phyloP scores from a whole-genome alignment of 164 flowering plant genomes.

The Annona squamosa region DNA sequence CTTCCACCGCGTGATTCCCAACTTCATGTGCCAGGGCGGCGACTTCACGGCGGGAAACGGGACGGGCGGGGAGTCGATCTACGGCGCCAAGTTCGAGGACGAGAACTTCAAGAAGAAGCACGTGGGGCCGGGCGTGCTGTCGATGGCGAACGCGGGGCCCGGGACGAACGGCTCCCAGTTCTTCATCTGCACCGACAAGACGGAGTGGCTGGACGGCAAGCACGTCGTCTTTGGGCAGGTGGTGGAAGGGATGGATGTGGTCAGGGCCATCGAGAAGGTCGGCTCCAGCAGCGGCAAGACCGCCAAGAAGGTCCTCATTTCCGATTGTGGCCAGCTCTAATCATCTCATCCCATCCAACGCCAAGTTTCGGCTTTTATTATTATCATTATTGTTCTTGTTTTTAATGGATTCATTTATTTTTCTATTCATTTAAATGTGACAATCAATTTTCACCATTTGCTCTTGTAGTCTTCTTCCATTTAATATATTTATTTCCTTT shows the following conservation, averaged over 20 bases:
- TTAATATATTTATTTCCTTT: no score
- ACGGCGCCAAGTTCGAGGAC: constrained; percentile 38
- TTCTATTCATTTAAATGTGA: no score
- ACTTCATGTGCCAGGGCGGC: constrained; percentile 44
- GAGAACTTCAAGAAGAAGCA: constrained; percentile 47
- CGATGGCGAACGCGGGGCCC: constrained; percentile 46
- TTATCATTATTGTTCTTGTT: no score
- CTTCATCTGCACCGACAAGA: constrained; percentile 37
- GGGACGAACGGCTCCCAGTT: constrained; percentile 42
- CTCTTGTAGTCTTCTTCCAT: no score
- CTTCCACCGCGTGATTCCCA: constrained; percentile 36
- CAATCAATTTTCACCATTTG: no score
- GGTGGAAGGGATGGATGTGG: constrained; percentile 34
- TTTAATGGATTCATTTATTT: no score
- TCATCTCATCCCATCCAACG: no score
- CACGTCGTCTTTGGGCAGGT: constrained; percentile 40
- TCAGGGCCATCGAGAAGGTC: constrained; percentile 36
- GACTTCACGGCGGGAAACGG: constrained; percentile 44
- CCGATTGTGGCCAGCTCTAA: constrained; percentile 33
- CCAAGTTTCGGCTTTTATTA: no score
- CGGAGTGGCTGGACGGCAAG: constrained; percentile 40
- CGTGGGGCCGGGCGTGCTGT: constrained; percentile 37
- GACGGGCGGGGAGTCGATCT: constrained; percentile 42
- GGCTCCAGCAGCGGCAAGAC: constrained; percentile 24
- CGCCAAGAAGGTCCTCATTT: constrained; percentile 24